A percentile compares a stretch with the other conserved stretches of the same genome.
These are phyloP conservation scores for Venturia pyrina DNA, from an alignment of 2,329 filamentous ascomycete species.

Conservation along the genomic window DNA sequence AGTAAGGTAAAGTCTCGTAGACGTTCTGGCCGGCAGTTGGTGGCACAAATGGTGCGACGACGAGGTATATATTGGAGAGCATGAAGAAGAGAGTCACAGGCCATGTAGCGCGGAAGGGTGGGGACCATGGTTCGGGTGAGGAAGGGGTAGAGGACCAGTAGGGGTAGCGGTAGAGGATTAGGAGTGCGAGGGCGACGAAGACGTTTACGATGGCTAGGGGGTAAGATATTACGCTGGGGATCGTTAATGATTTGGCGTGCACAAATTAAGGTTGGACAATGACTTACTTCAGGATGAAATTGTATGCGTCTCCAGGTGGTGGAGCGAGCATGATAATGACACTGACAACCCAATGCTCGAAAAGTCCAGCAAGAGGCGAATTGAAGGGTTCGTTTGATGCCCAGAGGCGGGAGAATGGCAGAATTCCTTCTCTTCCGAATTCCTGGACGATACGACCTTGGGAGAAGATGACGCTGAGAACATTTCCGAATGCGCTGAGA, in stretches of 20 bases:
- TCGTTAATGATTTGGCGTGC: too few relatives aligned
- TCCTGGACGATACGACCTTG: conserved; percentile 53
- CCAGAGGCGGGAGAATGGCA: conserved; percentile 58
- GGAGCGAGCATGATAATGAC: conserved; percentile 56
- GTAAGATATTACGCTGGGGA: conserved; percentile 27
- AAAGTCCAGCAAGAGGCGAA: conserved; percentile 47
- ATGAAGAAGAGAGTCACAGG: conserved; percentile 28
- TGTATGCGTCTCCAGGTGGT: conserved; percentile 59
- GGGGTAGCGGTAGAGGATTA: conserved; percentile 24
- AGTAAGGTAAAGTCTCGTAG: conserved; percentile 20
- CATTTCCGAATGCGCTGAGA: conserved; percentile 51
- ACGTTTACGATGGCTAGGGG: conserved; percentile 28
- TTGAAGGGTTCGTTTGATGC: conserved; percentile 55
- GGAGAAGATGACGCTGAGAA: conserved; percentile 50
- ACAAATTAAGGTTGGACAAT: too few relatives aligned
- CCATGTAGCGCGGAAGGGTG: conserved; percentile 28
- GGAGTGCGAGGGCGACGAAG: conserved; percentile 25
- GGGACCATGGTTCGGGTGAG: conserved; percentile 17
- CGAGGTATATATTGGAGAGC: conserved; percentile 31
- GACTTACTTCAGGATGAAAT: conserved; percentile 47
- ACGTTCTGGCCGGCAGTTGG: conserved; percentile 28
- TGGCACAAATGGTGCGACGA: conserved; percentile 32
- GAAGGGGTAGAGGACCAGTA: background rate
- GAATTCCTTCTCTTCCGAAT: conserved; percentile 57
- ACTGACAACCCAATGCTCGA: conserved; percentile 57